A percentile compares a stretch with the other conserved stretches of the same genome.
Evolutionary conservation across 345 rosid species (phyloP).

Genomic region (Ceriops zippeliana): DNA sequence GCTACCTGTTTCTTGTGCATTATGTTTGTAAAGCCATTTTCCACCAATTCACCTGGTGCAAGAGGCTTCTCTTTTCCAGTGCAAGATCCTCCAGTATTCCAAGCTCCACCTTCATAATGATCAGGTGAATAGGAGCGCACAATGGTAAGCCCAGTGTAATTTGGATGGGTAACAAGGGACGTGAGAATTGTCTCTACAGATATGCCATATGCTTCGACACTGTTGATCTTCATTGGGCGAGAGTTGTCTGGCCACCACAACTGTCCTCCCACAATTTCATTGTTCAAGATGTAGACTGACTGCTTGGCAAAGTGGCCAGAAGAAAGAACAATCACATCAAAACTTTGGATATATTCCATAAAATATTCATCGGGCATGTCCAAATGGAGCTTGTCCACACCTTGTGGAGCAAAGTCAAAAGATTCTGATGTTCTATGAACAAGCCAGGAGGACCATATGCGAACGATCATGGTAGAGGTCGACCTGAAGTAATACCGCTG

Average conservation of each 20-base stretch:
- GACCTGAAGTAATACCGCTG: conserved; percentile 78
- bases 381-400: conserved; percentile 78
- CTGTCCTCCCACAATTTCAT: conserved; percentile 87
- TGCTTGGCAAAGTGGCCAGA: conserved; percentile 97
- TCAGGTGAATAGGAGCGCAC: conserved; percentile 88
- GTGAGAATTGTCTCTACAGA: conserved; percentile 77
- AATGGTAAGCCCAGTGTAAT: conserved; percentile 75
- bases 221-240: conserved; percentile 67
- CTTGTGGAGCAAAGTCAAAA: conserved; percentile 66
- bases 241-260: conserved; percentile 87
- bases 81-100: conserved; percentile 98
- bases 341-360: conserved; percentile 60
- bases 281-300: conserved; percentile 73
- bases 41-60: conserved; percentile 53
- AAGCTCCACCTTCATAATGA: conserved; percentile 96
- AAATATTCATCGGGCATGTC: conserved; percentile 69
- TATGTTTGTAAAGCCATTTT: conserved; percentile 66
- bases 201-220: conserved; percentile 79
- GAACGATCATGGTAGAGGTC: conserved; percentile 64
- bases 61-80: conserved; percentile 81
- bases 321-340: conserved; percentile 81
- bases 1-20: conserved; percentile 79
- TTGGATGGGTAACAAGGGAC: conserved; percentile 63
- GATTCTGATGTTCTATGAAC: conserved; percentile 61
- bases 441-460: conserved; percentile 98